Evolutionary conservation across 345 rosid genomes (phyloP).

Genomic region (Reutealis trisperma): DNA sequence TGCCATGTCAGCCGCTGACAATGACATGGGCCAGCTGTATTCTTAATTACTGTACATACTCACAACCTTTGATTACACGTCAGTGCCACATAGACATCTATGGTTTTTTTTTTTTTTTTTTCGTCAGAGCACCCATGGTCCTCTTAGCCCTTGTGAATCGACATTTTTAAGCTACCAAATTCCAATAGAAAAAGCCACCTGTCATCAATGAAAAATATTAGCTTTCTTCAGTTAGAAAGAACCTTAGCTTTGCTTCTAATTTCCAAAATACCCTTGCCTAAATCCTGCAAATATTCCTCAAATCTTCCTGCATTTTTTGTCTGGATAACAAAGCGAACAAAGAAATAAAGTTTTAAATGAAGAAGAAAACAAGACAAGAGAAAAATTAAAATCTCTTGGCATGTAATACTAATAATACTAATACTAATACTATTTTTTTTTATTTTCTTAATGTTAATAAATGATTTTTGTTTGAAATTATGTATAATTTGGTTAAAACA

Average conservation of each 20-base stretch:
- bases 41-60: conserved; percentile 7
- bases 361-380: conserved; percentile 15
- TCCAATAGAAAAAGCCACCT: not conserved
- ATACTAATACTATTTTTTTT: not conserved
- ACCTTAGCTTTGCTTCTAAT: not conserved
- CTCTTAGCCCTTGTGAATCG: not conserved
- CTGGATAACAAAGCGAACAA: conserved; percentile 15
- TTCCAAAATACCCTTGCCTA: not conserved
- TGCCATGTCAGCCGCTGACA: conserved; percentile 29
- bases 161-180: not conserved
- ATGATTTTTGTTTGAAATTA: not conserved
- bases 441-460: not conserved
- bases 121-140: too few species aligned
- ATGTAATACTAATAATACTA: not conserved
- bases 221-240: not conserved
- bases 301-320: conserved; percentile 26
- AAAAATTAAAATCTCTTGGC: not conserved
- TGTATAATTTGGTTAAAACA: not conserved
- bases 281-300: conserved; percentile 33
- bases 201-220: not conserved
- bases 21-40: conserved; percentile 26
- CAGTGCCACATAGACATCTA: not conserved
- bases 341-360: conserved; percentile 1
- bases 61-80: not conserved
- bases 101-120: too few species aligned